Percentiles rank a stretch among this genome's conserved stretches.
These are phyloP conservation scores for Mycena epipterygia DNA, from an alignment of 768 basidiomycete genomes.

Conservation along the genomic window DNA sequence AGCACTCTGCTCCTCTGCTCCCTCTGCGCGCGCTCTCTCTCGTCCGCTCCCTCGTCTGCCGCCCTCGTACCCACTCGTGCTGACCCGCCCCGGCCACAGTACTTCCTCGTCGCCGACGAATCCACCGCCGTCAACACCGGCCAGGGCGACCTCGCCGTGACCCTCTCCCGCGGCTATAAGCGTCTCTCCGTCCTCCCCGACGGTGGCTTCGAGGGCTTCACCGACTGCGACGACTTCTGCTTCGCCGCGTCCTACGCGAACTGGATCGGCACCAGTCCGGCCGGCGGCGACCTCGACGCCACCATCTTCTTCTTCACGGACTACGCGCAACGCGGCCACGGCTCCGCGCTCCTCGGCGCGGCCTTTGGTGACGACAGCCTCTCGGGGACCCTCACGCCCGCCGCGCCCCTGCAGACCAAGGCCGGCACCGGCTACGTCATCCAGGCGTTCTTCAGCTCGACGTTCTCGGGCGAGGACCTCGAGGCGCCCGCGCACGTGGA, in stretches of 20 bases:
- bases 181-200: constrained; percentile 56
- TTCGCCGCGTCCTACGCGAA: constrained; percentile 50
- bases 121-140: constrained; percentile 62
- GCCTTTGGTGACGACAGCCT: constrained; percentile 52
- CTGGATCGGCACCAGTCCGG: constrained; percentile 56
- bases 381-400: constrained; percentile 54
- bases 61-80: too few species aligned
- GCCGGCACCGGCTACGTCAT: constrained; percentile 55
- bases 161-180: constrained; percentile 61
- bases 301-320: constrained; percentile 57
- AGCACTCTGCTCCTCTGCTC: too few species aligned
- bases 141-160: constrained; percentile 60
- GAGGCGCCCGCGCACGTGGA: constrained; percentile 55
- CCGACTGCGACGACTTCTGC: constrained; percentile 56
- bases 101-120: constrained; percentile 57
- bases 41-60: neutral
- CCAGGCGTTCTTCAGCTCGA: constrained; percentile 58
- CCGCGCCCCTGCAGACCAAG: constrained; percentile 48
- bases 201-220: constrained; percentile 60
- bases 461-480: constrained; percentile 49
- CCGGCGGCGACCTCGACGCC: constrained; percentile 56
- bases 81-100: constrained; percentile 46
- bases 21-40: too few species aligned
- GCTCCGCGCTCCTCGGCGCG: constrained; percentile 59
- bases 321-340: constrained; percentile 57